These are phyloP conservation scores for Moniliella sp. DNA, from an alignment of 1,284 basidiomycete genomes.

Conservation along the genomic window DNA sequence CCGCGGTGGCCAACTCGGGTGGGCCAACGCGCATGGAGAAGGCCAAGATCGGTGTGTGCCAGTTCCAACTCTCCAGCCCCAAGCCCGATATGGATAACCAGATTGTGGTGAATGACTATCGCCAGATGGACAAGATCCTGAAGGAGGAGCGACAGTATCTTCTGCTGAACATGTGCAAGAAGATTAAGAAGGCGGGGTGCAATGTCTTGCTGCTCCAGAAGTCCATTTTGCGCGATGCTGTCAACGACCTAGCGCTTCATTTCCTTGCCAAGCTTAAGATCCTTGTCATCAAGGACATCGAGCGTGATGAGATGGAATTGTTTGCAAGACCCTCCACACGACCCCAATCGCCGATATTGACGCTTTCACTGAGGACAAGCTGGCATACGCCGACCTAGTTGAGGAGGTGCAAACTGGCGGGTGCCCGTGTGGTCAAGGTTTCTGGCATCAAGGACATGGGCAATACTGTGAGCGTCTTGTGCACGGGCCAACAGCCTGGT, in stretches of 20 bases:
- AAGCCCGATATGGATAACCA: slow-evolving; percentile 99
- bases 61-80: slow-evolving; percentile 90
- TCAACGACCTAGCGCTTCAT: slow-evolving; percentile 91
- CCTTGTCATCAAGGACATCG: slow-evolving; percentile 86
- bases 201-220: slow-evolving; percentile 96
- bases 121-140: slow-evolving; percentile 99
- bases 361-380: slow-evolving; percentile 92
- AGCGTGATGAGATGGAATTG: slow-evolving; percentile 93
- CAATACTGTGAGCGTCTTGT: slow-evolving; percentile 79
- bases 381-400: slow-evolving; percentile 82
- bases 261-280: slow-evolving; percentile 96
- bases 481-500: slow-evolving; percentile 84
- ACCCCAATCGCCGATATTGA: slow-evolving; percentile 96
- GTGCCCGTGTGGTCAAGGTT: slow-evolving; percentile 77
- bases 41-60: slow-evolving; percentile 91
- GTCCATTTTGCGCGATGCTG: slow-evolving; percentile 91
- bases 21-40: slow-evolving; percentile 90
- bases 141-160: slow-evolving; percentile 95
- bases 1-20: slow-evolving; percentile 63
- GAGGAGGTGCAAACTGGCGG: slow-evolving; percentile 69
- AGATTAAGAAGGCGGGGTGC: slow-evolving; percentile 97
- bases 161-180: slow-evolving; percentile 95
- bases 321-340: slow-evolving; percentile 78
- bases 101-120: slow-evolving; percentile 95
- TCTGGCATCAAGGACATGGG: slow-evolving; percentile 88